Evolutionary conservation across 192 early-diverging fungal species (phyloP), one percentile per base, ranked within the genome.

Genomic region (Coemansia pectinata): DNA sequence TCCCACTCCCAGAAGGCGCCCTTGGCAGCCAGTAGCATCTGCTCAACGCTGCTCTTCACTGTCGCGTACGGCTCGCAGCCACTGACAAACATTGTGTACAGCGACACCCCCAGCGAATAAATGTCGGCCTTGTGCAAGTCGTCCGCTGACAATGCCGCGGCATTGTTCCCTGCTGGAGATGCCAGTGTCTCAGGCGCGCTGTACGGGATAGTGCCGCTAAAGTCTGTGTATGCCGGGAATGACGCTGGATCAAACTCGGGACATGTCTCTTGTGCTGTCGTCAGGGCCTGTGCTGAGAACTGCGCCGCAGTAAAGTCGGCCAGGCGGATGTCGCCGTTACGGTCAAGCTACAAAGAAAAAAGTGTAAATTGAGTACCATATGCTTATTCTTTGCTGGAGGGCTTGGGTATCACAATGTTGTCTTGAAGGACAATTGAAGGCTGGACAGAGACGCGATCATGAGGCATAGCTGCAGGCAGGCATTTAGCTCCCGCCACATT

Each of bases 1-100:
- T 88, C 88, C 80, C 83, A 87, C 21, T 81, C 74, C 88, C 88
- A 89, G 62, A 89, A 89, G 5, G 87, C 88, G 44, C 88, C 88
- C 63, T 83, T 87, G 10, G 79, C 74, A 21, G 87, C 85, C 65
- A 85, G 70, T 17, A 87, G 81, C 72, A 89, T 84, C 76, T 88
- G 85, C 74, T 89, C 88, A 10, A 88, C 78, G n/a, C 79, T 70
- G 57, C 81, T 87, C 61, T 86, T 85, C 14, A 87, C 72, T 17
- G 78, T 80, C 59, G 83, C 77, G 61, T 86, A 89, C 0, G 88
- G 88, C 53, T 88, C 87, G 23, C 78, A 77, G 0, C 85, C 88
- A 39, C 81, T 83, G 60, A 89, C 70, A 69, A 86, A 86, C 45
- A 87, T 72, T 27, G 87, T 77, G 63, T 85, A 89, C 29, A 89